phyloP scores from a whole-genome alignment of 371 early-diverging fungal species.

The Funneliformis caledonium region DNA sequence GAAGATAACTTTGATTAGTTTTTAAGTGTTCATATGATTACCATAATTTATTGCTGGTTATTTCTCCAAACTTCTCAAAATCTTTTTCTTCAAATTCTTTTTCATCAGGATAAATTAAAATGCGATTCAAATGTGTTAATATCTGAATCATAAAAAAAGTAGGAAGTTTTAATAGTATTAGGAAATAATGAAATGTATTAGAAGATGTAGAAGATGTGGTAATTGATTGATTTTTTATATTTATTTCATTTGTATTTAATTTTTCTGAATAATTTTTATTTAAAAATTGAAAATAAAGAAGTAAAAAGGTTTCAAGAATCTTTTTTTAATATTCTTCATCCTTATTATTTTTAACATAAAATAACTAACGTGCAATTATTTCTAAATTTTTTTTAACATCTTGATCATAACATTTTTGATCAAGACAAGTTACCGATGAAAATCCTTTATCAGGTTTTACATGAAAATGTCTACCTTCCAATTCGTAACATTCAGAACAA shows the following conservation, averaged over 20 bases:
- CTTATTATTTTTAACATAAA: background rate
- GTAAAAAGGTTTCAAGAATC: background rate
- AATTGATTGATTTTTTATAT: no score
- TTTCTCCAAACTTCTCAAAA: background rate
- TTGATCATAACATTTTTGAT: background rate
- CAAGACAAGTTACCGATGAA: background rate
- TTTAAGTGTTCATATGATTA: background rate
- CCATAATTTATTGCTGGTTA: background rate
- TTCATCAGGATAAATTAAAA: background rate
- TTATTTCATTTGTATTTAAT: no score
- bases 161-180: background rate
- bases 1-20: background rate
- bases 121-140: background rate
- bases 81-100: slow-evolving; percentile 1
- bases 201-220: no score
- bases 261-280: background rate
- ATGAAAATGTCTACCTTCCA: slow-evolving; percentile 12
- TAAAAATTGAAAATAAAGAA: background rate
- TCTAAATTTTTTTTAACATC: background rate
- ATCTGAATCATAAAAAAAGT: background rate
- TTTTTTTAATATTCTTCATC: background rate
- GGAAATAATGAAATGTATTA: background rate
- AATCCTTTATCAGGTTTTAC: background rate
- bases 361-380: background rate
- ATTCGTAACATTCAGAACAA: background rate